phyloP scores from a whole-genome alignment of 202 grass and related monocot genomes.

The Panicum virgatum region DNA sequence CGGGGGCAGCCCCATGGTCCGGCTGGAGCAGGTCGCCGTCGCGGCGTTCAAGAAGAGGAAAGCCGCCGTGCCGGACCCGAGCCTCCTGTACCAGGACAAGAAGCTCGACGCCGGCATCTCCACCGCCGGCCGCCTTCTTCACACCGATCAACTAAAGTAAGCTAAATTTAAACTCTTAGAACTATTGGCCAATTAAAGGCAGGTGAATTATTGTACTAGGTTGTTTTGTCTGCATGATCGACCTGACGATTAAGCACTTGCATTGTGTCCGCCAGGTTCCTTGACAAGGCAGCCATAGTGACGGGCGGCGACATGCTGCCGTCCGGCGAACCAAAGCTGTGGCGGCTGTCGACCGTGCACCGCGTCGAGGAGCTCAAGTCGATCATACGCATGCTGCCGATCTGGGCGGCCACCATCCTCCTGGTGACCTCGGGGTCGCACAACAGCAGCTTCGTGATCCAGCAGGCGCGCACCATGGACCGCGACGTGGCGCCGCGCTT shows the following conservation, averaged over 20 bases:
- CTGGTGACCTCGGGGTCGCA: conserved; percentile 64
- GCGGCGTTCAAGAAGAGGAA: conserved; percentile 63
- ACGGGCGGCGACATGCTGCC: conserved; percentile 51
- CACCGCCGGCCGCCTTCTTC: conserved; percentile 59
- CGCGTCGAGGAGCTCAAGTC: conserved; percentile 77
- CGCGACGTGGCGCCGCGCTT: conserved; percentile 59
- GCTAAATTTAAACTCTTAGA: too few species aligned
- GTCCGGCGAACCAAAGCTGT: conserved; percentile 37
- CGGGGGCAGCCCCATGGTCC: conserved; percentile 53
- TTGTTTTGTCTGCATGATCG: too few species aligned
- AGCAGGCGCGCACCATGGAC: conserved; percentile 68
- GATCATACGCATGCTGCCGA: conserved; percentile 67
- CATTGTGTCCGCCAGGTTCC: conserved; percentile 34
- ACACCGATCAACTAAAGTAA: conserved; percentile 67
- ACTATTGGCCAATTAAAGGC: too few species aligned
- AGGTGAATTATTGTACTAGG: too few species aligned
- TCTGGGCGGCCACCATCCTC: conserved; percentile 59
- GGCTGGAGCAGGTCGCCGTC: conserved; percentile 54
- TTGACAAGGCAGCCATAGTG: conserved; percentile 64
- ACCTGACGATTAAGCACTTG: too few species aligned
- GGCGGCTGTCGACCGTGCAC: conserved; percentile 69
- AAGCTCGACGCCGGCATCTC: conserved; percentile 66
- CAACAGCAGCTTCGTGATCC: conserved; percentile 63
- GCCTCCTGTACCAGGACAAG: conserved; percentile 60
- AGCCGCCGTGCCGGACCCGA: conserved; percentile 33